Percentiles rank a stretch among this genome's conserved stretches.
Conservation (phyloP, 2,329 filamentous ascomycete species). For the Zymoseptoria ardabiliae region DNA sequence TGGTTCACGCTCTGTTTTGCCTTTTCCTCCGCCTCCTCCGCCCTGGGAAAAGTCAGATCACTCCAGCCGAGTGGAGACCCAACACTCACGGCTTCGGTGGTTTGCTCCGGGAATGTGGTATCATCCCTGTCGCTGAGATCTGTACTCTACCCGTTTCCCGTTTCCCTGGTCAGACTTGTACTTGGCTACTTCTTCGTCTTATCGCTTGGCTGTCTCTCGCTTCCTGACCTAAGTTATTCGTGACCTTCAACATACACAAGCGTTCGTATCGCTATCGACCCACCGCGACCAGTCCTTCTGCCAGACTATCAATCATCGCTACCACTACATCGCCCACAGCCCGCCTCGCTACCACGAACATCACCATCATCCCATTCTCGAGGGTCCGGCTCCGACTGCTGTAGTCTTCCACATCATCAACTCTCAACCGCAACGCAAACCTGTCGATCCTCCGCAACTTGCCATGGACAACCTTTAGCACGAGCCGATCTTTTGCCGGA, state of each 20-base stretch:
- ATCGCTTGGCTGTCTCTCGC: neutral
- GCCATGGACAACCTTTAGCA: neutral
- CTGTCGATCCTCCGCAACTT: neutral
- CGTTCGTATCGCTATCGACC: neutral
- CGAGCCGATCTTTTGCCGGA: neutral
- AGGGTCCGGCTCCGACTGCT: neutral
- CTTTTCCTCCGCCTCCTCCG: neutral
- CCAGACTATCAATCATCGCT: neutral
- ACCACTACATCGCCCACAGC: neutral
- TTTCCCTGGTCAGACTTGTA: neutral
- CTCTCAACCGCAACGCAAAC: neutral
- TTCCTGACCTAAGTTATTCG: neutral
- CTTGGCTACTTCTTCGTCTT: neutral
- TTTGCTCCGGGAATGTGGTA: neutral
- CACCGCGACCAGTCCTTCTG: neutral
- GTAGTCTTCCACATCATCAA: neutral
- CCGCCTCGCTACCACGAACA: neutral
- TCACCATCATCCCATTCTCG: neutral
- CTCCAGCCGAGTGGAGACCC: neutral
- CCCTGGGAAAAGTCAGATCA: neutral
- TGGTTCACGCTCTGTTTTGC: neutral
- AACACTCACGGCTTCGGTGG: neutral
- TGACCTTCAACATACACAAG: neutral
- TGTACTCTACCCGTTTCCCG: neutral
- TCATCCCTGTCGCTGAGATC: neutral